A percentile compares a stretch with the other conserved stretches of the same genome.
Evolutionary conservation across 371 early-diverging fungal species (phyloP).

Genomic region (Mortierella sp.): DNA sequence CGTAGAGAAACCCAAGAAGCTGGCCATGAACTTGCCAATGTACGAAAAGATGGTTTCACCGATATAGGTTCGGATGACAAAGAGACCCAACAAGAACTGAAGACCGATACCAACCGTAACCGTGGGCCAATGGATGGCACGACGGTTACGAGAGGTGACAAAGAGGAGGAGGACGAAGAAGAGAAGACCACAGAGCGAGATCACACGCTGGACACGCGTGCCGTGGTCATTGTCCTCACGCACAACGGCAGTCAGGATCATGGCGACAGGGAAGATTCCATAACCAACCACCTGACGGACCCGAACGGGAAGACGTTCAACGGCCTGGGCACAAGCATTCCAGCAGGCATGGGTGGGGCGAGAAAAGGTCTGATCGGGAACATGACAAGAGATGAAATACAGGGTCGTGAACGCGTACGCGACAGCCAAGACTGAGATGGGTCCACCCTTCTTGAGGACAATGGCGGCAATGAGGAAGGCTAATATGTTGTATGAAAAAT

Average conservation of each 20-base stretch:
- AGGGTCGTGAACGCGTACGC: slow-evolving; percentile 67
- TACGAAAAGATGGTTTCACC: slow-evolving; percentile 86
- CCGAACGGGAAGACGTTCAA: slow-evolving; percentile 13
- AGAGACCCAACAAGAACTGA: slow-evolving; percentile 84
- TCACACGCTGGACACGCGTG: slow-evolving; percentile 74
- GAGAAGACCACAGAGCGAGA: slow-evolving; percentile 79
- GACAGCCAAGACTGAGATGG: slow-evolving; percentile 50
- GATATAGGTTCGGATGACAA: slow-evolving; percentile 81
- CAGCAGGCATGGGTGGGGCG: slow-evolving; percentile 53
- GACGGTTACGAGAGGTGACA: slow-evolving; percentile 71
- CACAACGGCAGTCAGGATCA: slow-evolving; percentile 70
- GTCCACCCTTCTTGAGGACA: slow-evolving; percentile 31
- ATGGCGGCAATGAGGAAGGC: slow-evolving; percentile 45
- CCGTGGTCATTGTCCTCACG: slow-evolving; percentile 63
- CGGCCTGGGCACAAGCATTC: slow-evolving; percentile 25
- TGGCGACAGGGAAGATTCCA: slow-evolving; percentile 54
- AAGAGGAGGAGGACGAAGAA: slow-evolving; percentile 66
- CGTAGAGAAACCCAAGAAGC: slow-evolving; percentile 74
- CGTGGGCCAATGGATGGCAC: slow-evolving; percentile 80
- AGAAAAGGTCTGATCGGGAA: slow-evolving; percentile 58
- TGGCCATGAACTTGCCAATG: slow-evolving; percentile 70
- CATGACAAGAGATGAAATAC: slow-evolving; percentile 65
- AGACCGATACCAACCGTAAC: slow-evolving; percentile 76
- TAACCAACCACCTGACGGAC: slow-evolving; percentile 48
- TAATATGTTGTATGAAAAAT: slow-evolving; percentile 1